These are phyloP conservation scores for Ilex aquifolium DNA, from an alignment of 257 asterid genomes.

Conservation along the genomic window DNA sequence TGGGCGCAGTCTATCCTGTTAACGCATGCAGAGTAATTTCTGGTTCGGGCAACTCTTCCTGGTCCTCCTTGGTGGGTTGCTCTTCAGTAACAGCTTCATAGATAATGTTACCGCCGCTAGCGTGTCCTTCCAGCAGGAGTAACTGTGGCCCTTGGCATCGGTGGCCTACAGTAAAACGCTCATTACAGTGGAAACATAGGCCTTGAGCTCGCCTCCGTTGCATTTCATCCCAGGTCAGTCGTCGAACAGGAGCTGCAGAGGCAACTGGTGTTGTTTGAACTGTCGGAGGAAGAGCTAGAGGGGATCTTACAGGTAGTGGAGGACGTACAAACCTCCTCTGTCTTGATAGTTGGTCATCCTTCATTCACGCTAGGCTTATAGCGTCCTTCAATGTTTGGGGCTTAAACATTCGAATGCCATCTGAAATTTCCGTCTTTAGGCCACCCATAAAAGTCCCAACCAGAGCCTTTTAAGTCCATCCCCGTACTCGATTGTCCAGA, in stretches of 20 bases:
- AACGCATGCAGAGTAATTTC: background rate
- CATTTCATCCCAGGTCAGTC: constrained; percentile 2
- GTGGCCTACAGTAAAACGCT: background rate
- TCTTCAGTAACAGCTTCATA: too few species aligned
- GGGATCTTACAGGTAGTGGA: too few species aligned
- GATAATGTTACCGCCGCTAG: too few species aligned
- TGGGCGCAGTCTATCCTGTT: background rate
- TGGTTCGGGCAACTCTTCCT: background rate
- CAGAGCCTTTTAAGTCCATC: background rate
- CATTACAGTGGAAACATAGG: background rate
- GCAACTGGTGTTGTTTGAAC: too few species aligned
- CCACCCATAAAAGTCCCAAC: background rate
- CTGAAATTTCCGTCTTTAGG: background rate
- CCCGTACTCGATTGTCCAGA: background rate
- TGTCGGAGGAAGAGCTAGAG: too few species aligned
- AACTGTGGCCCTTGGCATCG: background rate
- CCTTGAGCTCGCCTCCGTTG: background rate
- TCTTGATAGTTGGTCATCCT: background rate
- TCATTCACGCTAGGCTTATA: background rate
- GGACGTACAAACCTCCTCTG: background rate
- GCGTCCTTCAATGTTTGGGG: background rate
- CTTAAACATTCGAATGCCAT: background rate
- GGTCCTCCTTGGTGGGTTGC: too few species aligned
- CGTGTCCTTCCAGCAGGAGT: background rate
- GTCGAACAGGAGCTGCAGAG: too few species aligned